phyloP scores from a whole-genome alignment of 2,329 filamentous ascomycete species.

The Fusarium brevicatenulatum region DNA sequence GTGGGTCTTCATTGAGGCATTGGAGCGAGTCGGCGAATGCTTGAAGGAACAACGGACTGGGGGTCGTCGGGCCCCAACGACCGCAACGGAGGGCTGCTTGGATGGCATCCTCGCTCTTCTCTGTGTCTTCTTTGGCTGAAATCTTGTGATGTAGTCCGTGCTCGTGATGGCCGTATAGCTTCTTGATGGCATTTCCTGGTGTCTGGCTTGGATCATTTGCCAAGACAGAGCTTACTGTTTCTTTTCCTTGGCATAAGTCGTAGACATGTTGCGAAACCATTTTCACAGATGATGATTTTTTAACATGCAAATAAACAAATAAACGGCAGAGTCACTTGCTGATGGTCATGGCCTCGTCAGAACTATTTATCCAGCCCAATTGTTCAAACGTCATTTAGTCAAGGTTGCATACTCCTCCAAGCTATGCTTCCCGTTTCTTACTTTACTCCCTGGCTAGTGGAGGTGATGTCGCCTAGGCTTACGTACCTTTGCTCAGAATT shows the following conservation, averaged over 20 bases:
- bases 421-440: background rate
- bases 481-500: constrained; percentile 4
- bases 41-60: constrained; percentile 74
- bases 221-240: constrained; percentile 68
- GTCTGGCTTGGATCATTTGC: constrained; percentile 62
- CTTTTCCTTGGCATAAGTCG: constrained; percentile 60
- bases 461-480: background rate
- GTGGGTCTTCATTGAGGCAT: constrained; percentile 62
- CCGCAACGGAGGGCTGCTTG: constrained; percentile 69
- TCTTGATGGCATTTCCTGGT: constrained; percentile 64
- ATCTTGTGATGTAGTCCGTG: constrained; percentile 16
- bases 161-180: constrained; percentile 58
- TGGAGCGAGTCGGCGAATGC: constrained; percentile 73
- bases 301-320: background rate
- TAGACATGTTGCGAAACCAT: constrained; percentile 53
- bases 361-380: background rate
- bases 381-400: constrained; percentile 1
- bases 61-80: constrained; percentile 70
- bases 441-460: background rate
- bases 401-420: background rate
- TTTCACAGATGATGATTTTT: background rate
- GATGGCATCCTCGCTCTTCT: constrained; percentile 55
- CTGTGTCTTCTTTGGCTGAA: constrained; percentile 36
- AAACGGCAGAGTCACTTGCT: background rate
- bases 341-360: background rate